Conservation (phyloP, 1,284 basidiomycete genomes). For the Leucoagaricus sp. region DNA sequence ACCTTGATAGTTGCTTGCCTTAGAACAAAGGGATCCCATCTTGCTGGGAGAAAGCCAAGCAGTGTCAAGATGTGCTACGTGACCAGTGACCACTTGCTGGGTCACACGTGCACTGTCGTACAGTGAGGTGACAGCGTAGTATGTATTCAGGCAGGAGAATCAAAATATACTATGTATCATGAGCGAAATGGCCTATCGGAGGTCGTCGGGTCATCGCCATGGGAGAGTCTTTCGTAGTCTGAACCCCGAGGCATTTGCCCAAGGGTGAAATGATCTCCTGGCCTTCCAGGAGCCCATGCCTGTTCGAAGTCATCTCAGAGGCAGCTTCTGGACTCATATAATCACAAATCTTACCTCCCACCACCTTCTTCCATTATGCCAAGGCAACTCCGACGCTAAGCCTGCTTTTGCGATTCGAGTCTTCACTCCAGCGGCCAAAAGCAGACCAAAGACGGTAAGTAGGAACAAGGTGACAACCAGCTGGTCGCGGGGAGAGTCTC, state of each 20-base stretch:
- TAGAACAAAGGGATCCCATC: constrained; percentile 75
- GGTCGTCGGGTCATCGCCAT: not conserved
- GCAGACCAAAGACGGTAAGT: constrained; percentile 79
- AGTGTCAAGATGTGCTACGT: not conserved
- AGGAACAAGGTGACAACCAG: constrained; percentile 89
- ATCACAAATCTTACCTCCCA: constrained; percentile 65
- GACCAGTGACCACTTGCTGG: not conserved
- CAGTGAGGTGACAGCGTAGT: not conserved
- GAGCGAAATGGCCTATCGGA: constrained; percentile 1
- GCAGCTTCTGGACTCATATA: constrained; percentile 3
- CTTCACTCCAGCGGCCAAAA: constrained; percentile 84
- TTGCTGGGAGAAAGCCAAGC: not conserved
- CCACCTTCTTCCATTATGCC: constrained; percentile 64
- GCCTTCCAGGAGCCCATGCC: constrained; percentile 62
- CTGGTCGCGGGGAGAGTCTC: constrained; percentile 89
- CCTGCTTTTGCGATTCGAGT: constrained; percentile 78
- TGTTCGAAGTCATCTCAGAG: constrained; percentile 26
- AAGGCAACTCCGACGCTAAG: constrained; percentile 59
- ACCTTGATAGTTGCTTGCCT: constrained; percentile 49
- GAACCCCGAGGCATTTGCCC: constrained; percentile 40
- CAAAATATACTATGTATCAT: constrained; percentile 2
- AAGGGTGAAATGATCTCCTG: constrained; percentile 44
- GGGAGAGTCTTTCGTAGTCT: constrained; percentile 16
- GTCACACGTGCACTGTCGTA: constrained; percentile 4
- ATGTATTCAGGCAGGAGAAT: not conserved